phyloP scores from a whole-genome alignment of 305 asterid species.

The Withania somnifera region DNA sequence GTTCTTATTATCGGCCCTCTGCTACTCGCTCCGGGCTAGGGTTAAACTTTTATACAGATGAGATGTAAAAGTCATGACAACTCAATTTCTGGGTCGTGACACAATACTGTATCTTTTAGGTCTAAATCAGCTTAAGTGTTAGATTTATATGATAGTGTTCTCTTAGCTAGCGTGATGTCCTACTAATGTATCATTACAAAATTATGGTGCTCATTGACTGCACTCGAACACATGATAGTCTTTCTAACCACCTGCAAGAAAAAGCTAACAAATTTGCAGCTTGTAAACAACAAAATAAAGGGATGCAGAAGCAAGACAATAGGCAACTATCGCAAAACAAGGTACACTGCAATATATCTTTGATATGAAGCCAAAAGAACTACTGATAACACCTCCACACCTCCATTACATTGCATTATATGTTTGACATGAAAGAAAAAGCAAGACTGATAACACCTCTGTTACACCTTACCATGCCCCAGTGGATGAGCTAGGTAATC shows the following conservation, averaged over 20 bases:
- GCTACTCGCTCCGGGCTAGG: too few species aligned
- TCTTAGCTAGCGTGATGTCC: background rate
- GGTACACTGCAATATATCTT: background rate
- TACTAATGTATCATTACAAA: background rate
- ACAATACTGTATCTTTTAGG: background rate
- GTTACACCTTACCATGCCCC: slow-evolving; percentile 69
- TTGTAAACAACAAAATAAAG: background rate
- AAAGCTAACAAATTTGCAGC: background rate
- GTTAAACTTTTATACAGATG: too few species aligned
- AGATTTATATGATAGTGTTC: background rate
- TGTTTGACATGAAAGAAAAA: background rate
- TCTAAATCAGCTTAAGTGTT: background rate
- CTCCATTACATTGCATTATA: background rate
- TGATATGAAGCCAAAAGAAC: background rate
- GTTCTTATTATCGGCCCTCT: too few species aligned
- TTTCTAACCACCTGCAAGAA: background rate
- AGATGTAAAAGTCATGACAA: too few species aligned
- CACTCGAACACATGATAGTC: background rate
- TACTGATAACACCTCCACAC: background rate
- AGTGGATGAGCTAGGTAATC: slow-evolving; percentile 91
- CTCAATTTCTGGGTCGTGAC: too few species aligned
- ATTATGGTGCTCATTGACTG: background rate
- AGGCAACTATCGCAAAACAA: background rate
- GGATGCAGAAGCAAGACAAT: background rate
- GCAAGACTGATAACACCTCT: background rate